Base-by-base conservation (phyloP, 139 green algal genomes). In the Yamagishiella unicocca region DNA sequence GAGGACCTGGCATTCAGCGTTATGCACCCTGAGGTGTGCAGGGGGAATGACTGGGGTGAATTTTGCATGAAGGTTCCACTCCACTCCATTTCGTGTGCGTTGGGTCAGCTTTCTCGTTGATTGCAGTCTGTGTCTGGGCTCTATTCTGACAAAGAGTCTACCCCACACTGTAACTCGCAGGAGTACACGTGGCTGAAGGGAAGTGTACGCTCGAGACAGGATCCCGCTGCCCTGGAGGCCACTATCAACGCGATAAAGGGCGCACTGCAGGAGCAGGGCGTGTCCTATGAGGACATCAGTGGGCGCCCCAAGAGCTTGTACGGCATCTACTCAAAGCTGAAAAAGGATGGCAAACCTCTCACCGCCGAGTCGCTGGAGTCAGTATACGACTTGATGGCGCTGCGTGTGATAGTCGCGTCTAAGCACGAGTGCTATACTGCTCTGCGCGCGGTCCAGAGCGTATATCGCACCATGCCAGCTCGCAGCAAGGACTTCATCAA, bases 231-330 rank as follows among this genome's bases (percentile, higher is more conserved):
- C 12, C 79, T 93, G 12, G 90, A 93, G 79, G 70, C 78, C 8
- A 93, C 90, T 27, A 88, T 93, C 46, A 78, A 82, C 43, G 45
- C 35, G 8, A 90, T 93, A 54, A 91, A 93, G 83, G 78, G 4
- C 31, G 72, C 53, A 14, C 71, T 93, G 62, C 83, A 91, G 6
- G 78, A 42, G 40, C 66, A 74, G 0, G 90, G 87, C 79, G 82
- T 95, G 8, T 22, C 71, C 46, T 92, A 93, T 35, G 89, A 94
- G 61, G 97, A 99, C 88, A 93, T 99, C 50, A 93, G 85, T 8
- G 97, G 97, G 9, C 94, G 97, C 17, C 94, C 95, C 31, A 99
- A 99, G 92, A 97, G 97, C 84, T 89, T 99, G 79, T 98, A 95
- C 70, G 95, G 94, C n/a, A 95, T 99, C 78, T 96, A 89, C 81